A percentile compares a stretch with the other conserved stretches of the same genome.
Conservation (phyloP, 2,329 filamentous ascomycete genomes). For the Xylaria sp. region DNA sequence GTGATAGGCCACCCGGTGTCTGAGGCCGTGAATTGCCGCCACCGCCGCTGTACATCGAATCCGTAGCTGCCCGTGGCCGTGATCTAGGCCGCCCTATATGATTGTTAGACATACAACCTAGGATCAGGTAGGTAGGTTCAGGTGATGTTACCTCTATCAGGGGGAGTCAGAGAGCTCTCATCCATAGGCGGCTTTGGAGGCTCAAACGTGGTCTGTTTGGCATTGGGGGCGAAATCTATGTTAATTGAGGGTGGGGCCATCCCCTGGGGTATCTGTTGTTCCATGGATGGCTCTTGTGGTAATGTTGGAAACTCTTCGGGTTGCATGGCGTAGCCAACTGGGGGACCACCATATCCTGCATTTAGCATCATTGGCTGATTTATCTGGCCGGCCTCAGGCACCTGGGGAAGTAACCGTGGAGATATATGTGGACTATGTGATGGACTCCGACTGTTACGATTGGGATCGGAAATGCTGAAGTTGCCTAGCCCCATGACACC, state of each 20-base stretch:
- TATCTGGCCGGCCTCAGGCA: constrained; percentile 63
- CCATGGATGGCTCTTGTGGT: constrained; percentile 60
- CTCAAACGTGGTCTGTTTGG: constrained; percentile 73
- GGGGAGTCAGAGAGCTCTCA: constrained; percentile 84
- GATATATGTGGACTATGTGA: constrained; percentile 78
- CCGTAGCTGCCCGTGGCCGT: constrained; percentile 68
- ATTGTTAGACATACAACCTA: constrained; percentile 40
- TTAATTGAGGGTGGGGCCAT: constrained; percentile 88
- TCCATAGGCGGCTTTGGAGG: constrained; percentile 73
- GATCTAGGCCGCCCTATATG: constrained; percentile 60
- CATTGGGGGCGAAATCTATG: constrained; percentile 87
- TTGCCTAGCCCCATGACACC: constrained; percentile 81
- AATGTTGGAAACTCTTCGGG: constrained; percentile 66
- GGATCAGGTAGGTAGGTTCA: constrained; percentile 13
- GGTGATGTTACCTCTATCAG: constrained; percentile 69
- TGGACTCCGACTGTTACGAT: constrained; percentile 79
- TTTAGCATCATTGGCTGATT: constrained; percentile 60
- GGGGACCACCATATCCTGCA: constrained; percentile 57
- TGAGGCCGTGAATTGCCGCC: constrained; percentile 55
- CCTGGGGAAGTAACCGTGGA: constrained; percentile 67
- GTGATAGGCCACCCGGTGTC: constrained; percentile 59
- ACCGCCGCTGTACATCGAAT: constrained; percentile 66
- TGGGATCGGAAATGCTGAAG: constrained; percentile 81
- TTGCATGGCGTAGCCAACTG: constrained; percentile 56
- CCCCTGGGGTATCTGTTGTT: constrained; percentile 70